Percentiles rank a stretch among this genome's conserved stretches.
phyloP scores from a whole-genome alignment of 1,284 basidiomycete species.

The Hymenochaete sp. region DNA sequence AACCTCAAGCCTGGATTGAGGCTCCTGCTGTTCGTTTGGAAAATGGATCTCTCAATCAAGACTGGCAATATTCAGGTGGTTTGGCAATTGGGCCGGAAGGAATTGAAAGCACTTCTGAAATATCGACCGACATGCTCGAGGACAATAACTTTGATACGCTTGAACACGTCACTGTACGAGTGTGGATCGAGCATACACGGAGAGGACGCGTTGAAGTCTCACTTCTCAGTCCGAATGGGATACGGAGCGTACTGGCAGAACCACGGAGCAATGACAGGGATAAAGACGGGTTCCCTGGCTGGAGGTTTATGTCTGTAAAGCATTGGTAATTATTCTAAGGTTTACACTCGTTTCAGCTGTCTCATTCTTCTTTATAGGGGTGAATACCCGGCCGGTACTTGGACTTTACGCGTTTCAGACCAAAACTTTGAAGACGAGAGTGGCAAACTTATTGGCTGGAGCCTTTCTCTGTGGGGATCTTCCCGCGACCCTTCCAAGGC shows the following conservation, averaged over 20 bases:
- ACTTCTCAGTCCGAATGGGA: slow-evolving; percentile 79
- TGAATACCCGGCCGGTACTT: slow-evolving; percentile 87
- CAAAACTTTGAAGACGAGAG: slow-evolving; percentile 47
- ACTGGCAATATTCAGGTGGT: slow-evolving; percentile 56
- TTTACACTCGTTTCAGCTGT: background rate
- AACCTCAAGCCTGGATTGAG: slow-evolving; percentile 89
- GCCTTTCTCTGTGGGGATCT: slow-evolving; percentile 89
- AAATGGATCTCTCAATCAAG: slow-evolving; percentile 50
- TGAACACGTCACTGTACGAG: slow-evolving; percentile 89
- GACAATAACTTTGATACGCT: slow-evolving; percentile 78
- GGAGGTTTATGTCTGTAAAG: slow-evolving; percentile 98
- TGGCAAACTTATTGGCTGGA: slow-evolving; percentile 88
- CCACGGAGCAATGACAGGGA: slow-evolving; percentile 65
- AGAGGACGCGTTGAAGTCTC: slow-evolving; percentile 93
- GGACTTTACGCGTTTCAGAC: slow-evolving; percentile 85
- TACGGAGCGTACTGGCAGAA: slow-evolving; percentile 79
- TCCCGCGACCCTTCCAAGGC: slow-evolving; percentile 68
- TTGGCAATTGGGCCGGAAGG: slow-evolving; percentile 61
- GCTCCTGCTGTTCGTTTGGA: slow-evolving; percentile 63
- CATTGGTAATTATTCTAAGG: slow-evolving; percentile 70
- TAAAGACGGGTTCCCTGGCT: slow-evolving; percentile 75
- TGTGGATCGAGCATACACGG: slow-evolving; percentile 87
- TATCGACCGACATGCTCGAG: slow-evolving; percentile 66
- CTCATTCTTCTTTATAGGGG: slow-evolving; percentile 50
- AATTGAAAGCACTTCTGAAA: slow-evolving; percentile 53